Evolutionary conservation across 805 yeast species (phyloP).

Genomic region (Zygosaccharomyces bisporus): DNA sequence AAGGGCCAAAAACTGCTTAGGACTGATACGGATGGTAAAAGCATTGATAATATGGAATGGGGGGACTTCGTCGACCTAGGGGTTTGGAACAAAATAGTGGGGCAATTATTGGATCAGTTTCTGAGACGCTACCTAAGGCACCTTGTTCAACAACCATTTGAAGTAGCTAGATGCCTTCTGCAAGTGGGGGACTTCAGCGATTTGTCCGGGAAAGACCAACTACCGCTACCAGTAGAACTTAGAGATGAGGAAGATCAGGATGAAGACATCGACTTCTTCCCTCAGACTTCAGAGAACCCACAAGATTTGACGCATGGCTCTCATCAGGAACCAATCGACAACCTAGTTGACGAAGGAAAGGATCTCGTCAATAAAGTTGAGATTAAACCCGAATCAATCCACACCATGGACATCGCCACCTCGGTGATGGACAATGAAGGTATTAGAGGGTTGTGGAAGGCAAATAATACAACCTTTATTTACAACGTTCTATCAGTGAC

Average conservation of each 20-base stretch:
- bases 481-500: constrained; percentile 71
- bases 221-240: constrained; percentile 13
- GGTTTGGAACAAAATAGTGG: constrained; percentile 53
- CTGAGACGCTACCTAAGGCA: constrained; percentile 65
- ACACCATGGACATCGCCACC: constrained; percentile 61
- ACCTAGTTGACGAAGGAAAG: background rate
- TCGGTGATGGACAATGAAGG: constrained; percentile 67
- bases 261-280: constrained; percentile 24
- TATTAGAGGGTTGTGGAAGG: constrained; percentile 66
- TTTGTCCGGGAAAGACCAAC: constrained; percentile 9
- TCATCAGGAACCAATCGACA: background rate
- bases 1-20: constrained; percentile 14
- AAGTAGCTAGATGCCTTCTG: constrained; percentile 68
- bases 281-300: constrained; percentile 14
- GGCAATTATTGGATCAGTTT: constrained; percentile 57
- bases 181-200: constrained; percentile 67
- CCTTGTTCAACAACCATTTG: constrained; percentile 81
- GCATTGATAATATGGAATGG: constrained; percentile 52
- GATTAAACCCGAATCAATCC: constrained; percentile 56
- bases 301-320: background rate
- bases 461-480: constrained; percentile 75
- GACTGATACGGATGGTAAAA: constrained; percentile 24
- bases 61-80: constrained; percentile 59
- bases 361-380: constrained; percentile 1
- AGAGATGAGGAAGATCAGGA: constrained; percentile 22